phyloP scores from a whole-genome alignment of 345 rosid species.

The Ricinus communis region DNA sequence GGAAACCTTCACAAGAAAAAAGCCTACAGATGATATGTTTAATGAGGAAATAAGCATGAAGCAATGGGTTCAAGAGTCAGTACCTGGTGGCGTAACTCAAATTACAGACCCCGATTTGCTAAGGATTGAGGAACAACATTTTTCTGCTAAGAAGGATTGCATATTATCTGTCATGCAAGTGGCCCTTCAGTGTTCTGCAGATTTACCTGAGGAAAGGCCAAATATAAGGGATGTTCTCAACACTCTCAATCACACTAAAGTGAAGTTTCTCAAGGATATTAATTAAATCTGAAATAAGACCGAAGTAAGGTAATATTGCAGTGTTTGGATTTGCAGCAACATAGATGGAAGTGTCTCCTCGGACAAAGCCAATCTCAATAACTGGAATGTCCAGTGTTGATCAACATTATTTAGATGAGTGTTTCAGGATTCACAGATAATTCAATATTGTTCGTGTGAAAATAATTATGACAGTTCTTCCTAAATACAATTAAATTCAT shows the following conservation, averaged over 20 bases:
- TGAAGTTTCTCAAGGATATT: background rate
- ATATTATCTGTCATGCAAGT: background rate
- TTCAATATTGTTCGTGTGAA: too few relatives aligned
- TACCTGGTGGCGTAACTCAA: background rate
- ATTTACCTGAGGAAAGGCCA: background rate
- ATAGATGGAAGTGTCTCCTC: too few relatives aligned
- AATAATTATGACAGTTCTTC: too few relatives aligned
- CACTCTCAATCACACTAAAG: background rate
- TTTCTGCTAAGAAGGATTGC: constrained; percentile 5
- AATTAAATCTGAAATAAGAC: too few relatives aligned
- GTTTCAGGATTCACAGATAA: too few relatives aligned
- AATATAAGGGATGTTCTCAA: background rate
- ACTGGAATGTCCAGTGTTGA: too few relatives aligned
- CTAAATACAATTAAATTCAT: too few relatives aligned
- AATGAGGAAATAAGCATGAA: background rate
- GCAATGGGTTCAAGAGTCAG: background rate
- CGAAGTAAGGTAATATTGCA: too few relatives aligned
- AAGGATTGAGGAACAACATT: background rate
- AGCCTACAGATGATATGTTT: background rate
- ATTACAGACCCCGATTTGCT: background rate
- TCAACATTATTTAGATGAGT: too few relatives aligned
- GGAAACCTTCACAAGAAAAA: background rate
- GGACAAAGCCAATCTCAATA: too few relatives aligned
- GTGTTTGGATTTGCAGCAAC: too few relatives aligned
- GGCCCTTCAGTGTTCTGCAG: constrained; percentile 12